These are phyloP conservation scores for Diaporthe longicolla DNA, from an alignment of 2,329 filamentous ascomycete species.

Conservation along the genomic window DNA sequence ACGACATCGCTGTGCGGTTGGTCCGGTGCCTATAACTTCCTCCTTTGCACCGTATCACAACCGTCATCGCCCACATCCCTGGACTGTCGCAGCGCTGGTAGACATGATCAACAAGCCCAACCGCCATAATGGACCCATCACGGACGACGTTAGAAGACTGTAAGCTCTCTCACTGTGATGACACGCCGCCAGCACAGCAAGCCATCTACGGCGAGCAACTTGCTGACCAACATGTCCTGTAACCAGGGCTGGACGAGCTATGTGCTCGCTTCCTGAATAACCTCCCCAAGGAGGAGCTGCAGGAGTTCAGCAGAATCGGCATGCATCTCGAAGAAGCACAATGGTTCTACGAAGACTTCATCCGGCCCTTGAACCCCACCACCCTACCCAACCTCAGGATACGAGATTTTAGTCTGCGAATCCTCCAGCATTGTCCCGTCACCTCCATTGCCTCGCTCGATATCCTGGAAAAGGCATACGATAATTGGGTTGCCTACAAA, in stretches of 20 bases:
- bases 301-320: conserved; percentile 92
- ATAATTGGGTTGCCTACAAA: conserved; percentile 95
- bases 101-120: conserved; percentile 40
- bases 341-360: conserved; percentile 99
- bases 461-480: conserved; percentile 86
- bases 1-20: conserved; percentile 25
- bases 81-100: conserved; percentile 30
- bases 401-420: conserved; percentile 86
- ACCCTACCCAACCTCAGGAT: conserved; percentile 87
- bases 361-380: conserved; percentile 87
- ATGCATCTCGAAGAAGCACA: conserved; percentile 99
- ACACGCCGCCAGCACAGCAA: conserved; percentile 33
- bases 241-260: conserved; percentile 91
- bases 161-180: conserved; percentile 26
- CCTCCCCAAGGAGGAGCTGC: conserved; percentile 90
- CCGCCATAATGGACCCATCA: conserved; percentile 38
- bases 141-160: conserved; percentile 43
- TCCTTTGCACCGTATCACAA: not conserved
- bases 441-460: conserved; percentile 84
- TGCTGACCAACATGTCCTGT: conserved; percentile 44
- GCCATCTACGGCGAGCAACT: not conserved
- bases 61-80: not conserved
- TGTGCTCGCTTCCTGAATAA: conserved; percentile 99
- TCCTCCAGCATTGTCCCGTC: conserved; percentile 94
- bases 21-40: not conserved